These are phyloP conservation scores for Torulaspora pretoriensis DNA, from an alignment of 1,139 yeast genomes.

Conservation along the genomic window DNA sequence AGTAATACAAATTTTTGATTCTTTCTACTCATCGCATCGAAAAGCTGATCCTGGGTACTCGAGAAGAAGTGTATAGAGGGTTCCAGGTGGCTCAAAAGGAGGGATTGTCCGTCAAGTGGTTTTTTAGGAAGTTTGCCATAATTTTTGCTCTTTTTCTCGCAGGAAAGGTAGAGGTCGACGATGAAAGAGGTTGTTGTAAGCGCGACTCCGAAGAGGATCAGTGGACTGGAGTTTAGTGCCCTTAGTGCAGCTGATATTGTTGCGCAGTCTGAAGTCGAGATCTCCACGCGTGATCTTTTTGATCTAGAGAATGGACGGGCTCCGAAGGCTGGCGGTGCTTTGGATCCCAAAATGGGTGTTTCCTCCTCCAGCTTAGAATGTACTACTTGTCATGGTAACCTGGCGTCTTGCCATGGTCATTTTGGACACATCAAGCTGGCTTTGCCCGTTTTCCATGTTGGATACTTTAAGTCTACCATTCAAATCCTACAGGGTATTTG, in stretches of 20 bases:
- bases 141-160: too few relatives aligned
- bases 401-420: conserved; percentile 97
- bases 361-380: conserved; percentile 83
- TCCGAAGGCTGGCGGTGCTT: conserved; percentile 79
- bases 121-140: too few relatives aligned
- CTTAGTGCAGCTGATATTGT: conserved; percentile 85
- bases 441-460: conserved; percentile 94
- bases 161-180: neutral
- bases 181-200: conserved; percentile 49
- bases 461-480: conserved; percentile 89
- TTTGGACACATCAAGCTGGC: conserved; percentile 93
- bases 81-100: too few relatives aligned
- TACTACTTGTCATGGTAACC: conserved; percentile 83
- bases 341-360: conserved; percentile 92
- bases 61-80: neutral
- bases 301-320: conserved; percentile 83
- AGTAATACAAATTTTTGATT: neutral
- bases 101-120: neutral
- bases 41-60: neutral
- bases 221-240: conserved; percentile 90
- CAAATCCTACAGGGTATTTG: conserved; percentile 88
- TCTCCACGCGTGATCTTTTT: conserved; percentile 84
- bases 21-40: neutral
- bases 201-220: conserved; percentile 83
- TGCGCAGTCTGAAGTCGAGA: conserved; percentile 92